phyloP scores from a whole-genome alignment of 371 early-diverging fungal genomes.

The Lichtheimia ornata region DNA sequence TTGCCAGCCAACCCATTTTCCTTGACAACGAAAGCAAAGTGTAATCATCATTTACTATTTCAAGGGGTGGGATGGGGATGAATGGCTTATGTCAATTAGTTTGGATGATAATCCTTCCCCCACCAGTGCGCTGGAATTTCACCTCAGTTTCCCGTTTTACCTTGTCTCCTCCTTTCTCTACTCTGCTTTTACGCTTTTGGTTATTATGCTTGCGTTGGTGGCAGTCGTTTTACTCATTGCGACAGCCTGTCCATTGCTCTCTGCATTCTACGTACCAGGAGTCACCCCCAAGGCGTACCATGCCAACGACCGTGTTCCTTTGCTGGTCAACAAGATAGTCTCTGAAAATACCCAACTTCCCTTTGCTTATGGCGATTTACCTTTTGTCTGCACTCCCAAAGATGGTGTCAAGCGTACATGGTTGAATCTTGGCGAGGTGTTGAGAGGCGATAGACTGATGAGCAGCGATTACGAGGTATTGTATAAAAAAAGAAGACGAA shows the following conservation, averaged over 20 bases:
- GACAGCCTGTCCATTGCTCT: background rate
- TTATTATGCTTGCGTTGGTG: slow-evolving; percentile 3
- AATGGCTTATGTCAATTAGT: too few relatives aligned
- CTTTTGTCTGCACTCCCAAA: slow-evolving; percentile 71
- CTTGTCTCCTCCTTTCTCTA: background rate
- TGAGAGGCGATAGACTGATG: slow-evolving; percentile 83
- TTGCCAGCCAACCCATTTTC: too few relatives aligned
- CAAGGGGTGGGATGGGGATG: too few relatives aligned
- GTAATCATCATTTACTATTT: too few relatives aligned
- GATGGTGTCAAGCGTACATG: slow-evolving; percentile 46
- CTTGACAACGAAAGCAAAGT: too few relatives aligned
- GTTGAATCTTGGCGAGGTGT: slow-evolving; percentile 76
- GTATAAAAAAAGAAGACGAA: background rate
- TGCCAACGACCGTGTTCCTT: slow-evolving; percentile 59
- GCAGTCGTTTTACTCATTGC: background rate
- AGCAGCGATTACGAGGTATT: slow-evolving; percentile 49
- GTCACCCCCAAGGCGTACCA: slow-evolving; percentile 68
- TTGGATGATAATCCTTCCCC: too few relatives aligned
- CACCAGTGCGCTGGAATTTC: background rate
- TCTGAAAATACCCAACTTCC: slow-evolving; percentile 68
- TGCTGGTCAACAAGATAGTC: slow-evolving; percentile 73
- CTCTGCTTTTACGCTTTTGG: background rate
- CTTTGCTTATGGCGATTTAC: slow-evolving; percentile 69
- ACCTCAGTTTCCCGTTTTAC: background rate
- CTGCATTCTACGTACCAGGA: slow-evolving; percentile 77